phyloP scores from a whole-genome alignment of 371 early-diverging fungal genomes.

The Blyttiomyces sp. region DNA sequence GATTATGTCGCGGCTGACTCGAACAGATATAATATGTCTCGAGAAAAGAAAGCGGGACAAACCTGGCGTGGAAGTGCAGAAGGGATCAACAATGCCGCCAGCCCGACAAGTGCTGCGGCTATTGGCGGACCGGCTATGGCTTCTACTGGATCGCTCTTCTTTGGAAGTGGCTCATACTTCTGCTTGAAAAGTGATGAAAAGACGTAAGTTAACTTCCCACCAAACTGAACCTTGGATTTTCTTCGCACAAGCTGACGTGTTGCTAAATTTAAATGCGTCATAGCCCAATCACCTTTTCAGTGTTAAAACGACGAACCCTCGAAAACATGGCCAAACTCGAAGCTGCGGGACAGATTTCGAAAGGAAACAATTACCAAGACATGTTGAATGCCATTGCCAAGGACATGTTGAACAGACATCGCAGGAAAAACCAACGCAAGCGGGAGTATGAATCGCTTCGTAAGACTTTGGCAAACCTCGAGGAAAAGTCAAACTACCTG shows the following conservation, averaged over 20 bases:
- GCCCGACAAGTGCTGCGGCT: background rate
- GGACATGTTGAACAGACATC: slow-evolving; percentile 90
- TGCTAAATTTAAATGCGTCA: no score
- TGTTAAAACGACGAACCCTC: slow-evolving; percentile 65
- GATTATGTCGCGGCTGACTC: slow-evolving; percentile 30
- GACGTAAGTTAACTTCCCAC: no score
- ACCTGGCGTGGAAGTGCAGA: slow-evolving; percentile 2
- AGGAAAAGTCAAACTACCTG: slow-evolving; percentile 77
- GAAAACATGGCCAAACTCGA: slow-evolving; percentile 76
- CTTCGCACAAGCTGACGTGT: no score
- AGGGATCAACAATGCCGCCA: background rate
- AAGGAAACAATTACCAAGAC: slow-evolving; percentile 70
- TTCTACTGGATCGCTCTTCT: slow-evolving; percentile 17
- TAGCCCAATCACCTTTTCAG: slow-evolving; percentile 50
- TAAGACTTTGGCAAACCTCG: slow-evolving; percentile 75
- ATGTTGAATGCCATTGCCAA: slow-evolving; percentile 87
- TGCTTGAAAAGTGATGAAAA: slow-evolving; percentile 10
- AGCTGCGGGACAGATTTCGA: slow-evolving; percentile 57
- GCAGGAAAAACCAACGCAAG: slow-evolving; percentile 73
- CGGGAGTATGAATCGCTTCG: slow-evolving; percentile 69
- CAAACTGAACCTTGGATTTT: no score
- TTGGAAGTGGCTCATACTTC: slow-evolving; percentile 19
- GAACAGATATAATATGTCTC: background rate
- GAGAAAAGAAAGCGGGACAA: slow-evolving; percentile 13
- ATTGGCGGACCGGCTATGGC: background rate